Evolutionary conservation across 192 early-diverging fungal genomes (phyloP), one percentile per base, ranked within the genome.

Genomic region (Coemansia sp.): DNA sequence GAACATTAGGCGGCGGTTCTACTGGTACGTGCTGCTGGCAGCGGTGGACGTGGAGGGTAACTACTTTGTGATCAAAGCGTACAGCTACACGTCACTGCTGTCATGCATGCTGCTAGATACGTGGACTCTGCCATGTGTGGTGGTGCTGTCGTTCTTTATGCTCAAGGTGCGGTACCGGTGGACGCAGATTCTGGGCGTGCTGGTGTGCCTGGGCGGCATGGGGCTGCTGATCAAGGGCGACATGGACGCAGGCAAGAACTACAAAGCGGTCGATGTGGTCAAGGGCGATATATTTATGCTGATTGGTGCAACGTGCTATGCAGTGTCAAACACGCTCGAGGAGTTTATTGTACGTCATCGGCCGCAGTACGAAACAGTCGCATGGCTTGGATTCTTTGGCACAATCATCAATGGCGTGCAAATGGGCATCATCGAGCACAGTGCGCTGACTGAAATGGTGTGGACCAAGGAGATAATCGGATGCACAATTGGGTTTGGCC

Each of bases 31-130:
- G n/a, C 67, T 83, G 4, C 66, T 93, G 58, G 85, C 85, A n/a
- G 47, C 86, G 17, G 85, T 88, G 1, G 91, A 93, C 70, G 89
- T 93, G 2, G 89, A 93, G 70, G 91, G 88, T 66, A 93, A 93
- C 60, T 93, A 88, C 62, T 89, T 93, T 81, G 85, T 88, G 12
- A 86, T 91, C 57, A 91, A 90, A 76, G 86, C 89, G 7, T 93
- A 84, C 59, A 76, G 70, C 62, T 91, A 91, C 65, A 93, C 91
- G 15, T 89, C 88, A 14, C 62, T 91, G 2, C 73, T 93, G 38
- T 90, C 90, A 0, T 87, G 85, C 63, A 90, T 90, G 89, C 70
- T 93, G 47, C 79, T 93, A 15, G 89, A 91, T 64, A 86, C 89
- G 19, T 91, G 90, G 90, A 84, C 89, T 3, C 86, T 86, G 37